Conservation (phyloP, 495 filamentous ascomycete genomes). For the Podospora pseudoanserina region DNA sequence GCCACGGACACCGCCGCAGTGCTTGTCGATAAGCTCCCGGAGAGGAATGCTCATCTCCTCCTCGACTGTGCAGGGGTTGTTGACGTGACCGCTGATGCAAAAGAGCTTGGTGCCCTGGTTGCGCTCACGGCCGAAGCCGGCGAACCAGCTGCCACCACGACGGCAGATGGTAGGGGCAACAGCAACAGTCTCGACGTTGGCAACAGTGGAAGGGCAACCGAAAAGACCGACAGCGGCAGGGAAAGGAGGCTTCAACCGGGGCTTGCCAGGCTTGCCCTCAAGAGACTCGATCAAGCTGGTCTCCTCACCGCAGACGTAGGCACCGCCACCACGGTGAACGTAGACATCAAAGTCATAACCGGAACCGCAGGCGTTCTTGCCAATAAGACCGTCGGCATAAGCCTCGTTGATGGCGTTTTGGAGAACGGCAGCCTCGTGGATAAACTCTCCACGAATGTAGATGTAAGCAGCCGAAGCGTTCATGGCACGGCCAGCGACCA, state of each 20-base stretch:
- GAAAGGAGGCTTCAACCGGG: constrained; percentile 96
- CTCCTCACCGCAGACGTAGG: constrained; percentile 97
- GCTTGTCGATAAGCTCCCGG: constrained; percentile 91
- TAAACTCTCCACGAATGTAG: constrained; percentile 98
- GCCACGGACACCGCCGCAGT: constrained; percentile 93
- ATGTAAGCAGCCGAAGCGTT: constrained; percentile 98
- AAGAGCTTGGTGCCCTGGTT: constrained; percentile 96
- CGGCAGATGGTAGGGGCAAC: constrained; percentile 95
- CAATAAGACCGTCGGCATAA: constrained; percentile 87
- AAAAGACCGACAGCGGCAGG: constrained; percentile 95
- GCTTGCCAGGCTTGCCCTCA: constrained; percentile 97
- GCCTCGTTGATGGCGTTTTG: constrained; percentile 96
- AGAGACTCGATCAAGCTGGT: constrained; percentile 96
- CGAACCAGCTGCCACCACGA: constrained; percentile 89
- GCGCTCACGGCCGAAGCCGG: constrained; percentile 84
- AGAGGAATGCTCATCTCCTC: constrained; percentile 98
- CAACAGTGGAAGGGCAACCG: constrained; percentile 94
- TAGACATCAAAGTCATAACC: constrained; percentile 98
- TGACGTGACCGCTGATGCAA: constrained; percentile 98
- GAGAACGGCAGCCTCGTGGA: constrained; percentile 90
- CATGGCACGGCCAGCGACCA: constrained; percentile 95
- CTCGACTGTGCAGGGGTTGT: constrained; percentile 96
- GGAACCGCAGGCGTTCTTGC: constrained; percentile 94
- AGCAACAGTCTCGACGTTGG: constrained; percentile 95
- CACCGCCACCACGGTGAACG: constrained; percentile 93